These are phyloP conservation scores for Hypoxylon cercidicola DNA, from an alignment of 495 filamentous ascomycete genomes.

Conservation along the genomic window DNA sequence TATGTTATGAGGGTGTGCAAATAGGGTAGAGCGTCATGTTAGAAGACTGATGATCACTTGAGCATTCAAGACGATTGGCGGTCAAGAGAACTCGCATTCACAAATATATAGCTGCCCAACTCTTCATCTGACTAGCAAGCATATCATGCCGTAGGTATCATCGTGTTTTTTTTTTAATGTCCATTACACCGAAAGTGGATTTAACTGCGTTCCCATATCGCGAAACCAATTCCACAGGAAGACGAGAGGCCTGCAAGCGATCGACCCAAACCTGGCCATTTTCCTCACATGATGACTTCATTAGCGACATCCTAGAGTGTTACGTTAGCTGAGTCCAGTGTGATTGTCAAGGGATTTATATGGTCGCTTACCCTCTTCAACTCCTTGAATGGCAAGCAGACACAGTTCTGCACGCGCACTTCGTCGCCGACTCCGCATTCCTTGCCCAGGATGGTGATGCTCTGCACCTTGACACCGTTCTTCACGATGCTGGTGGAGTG, in stretches of 20 bases:
- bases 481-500: constrained; percentile 96
- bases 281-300: constrained; percentile 91
- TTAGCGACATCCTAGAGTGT: constrained; percentile 80
- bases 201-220: constrained; percentile 1
- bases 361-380: constrained; percentile 83
- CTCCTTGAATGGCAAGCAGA: constrained; percentile 98
- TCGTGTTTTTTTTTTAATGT: constrained; percentile 26
- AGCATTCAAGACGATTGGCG: neutral
- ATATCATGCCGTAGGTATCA: constrained; percentile 35
- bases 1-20: too few species aligned
- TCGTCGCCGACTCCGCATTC: constrained; percentile 96
- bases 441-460: constrained; percentile 97
- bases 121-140: constrained; percentile 22
- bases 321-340: constrained; percentile 46
- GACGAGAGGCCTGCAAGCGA: constrained; percentile 27
- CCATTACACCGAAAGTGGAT: constrained; percentile 31
- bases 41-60: too few species aligned
- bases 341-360: neutral
- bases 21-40: too few species aligned
- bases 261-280: constrained; percentile 1
- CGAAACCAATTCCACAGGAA: constrained; percentile 12
- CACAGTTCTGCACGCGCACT: constrained; percentile 96
- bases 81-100: constrained; percentile 16
- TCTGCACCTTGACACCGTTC: constrained; percentile 98
- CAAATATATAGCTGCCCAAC: constrained; percentile 31